Percentiles rank a stretch among this genome's conserved stretches.
phyloP scores from a whole-genome alignment of 1,284 basidiomycete genomes.

The Leccinum subspadiceum region DNA sequence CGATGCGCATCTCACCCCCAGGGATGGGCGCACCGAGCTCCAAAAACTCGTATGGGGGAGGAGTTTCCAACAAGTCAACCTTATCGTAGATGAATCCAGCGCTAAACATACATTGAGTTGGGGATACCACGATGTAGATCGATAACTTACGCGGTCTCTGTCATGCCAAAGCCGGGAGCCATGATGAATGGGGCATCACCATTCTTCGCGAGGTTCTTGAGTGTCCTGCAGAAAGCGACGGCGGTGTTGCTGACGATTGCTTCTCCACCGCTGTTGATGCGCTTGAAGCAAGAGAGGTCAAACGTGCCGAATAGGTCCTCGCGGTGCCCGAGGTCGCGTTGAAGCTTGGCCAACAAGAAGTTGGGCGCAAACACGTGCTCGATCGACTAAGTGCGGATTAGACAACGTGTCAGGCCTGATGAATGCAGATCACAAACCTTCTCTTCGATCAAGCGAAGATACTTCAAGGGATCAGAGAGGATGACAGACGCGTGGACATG shows the following conservation, averaged over 20 bases:
- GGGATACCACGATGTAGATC: too few species aligned
- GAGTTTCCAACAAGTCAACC: constrained; percentile 13
- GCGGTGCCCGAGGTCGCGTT: constrained; percentile 29
- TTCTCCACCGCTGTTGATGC: constrained; percentile 40
- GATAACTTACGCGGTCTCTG: constrained; percentile 37
- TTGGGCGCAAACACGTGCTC: constrained; percentile 39
- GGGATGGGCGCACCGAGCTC: constrained; percentile 31
- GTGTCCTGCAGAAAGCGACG: constrained; percentile 33
- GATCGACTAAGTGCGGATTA: constrained; percentile 13
- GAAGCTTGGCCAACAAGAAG: constrained; percentile 40
- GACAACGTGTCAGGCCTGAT: neutral
- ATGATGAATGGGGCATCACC: constrained; percentile 33
- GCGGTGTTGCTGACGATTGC: constrained; percentile 39
- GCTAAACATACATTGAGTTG: constrained; percentile 12
- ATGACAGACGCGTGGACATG: constrained; percentile 31
- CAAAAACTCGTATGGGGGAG: constrained; percentile 28
- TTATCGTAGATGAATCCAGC: constrained; percentile 41
- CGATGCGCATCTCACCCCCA: constrained; percentile 33
- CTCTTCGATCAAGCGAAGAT: constrained; percentile 26
- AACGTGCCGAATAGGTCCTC: constrained; percentile 25
- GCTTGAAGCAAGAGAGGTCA: constrained; percentile 23
- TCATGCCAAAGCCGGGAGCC: constrained; percentile 46
- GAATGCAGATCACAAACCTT: constrained; percentile 8
- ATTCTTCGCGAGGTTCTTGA: constrained; percentile 32
- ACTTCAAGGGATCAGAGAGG: constrained; percentile 23